Evolutionary conservation across 2,329 filamentous ascomycete species (phyloP).

Genomic region (Ilyonectria destructans): DNA sequence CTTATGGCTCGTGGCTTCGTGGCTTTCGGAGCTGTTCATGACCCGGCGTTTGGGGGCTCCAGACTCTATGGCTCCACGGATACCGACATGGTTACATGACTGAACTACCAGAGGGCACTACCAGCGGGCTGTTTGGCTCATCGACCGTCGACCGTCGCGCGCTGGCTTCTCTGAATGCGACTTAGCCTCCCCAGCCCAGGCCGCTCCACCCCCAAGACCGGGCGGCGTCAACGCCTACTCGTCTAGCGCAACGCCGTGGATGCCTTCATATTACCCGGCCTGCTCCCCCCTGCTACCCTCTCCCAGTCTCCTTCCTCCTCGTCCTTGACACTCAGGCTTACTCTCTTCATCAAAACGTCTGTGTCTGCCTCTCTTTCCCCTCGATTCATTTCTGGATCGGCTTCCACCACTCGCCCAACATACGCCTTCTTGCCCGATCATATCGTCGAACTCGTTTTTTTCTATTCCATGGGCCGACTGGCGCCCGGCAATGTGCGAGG

Average conservation of each 20-base stretch:
- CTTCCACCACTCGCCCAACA: neutral
- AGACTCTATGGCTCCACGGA: neutral
- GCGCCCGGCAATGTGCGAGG: conserved; percentile 45
- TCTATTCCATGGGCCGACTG: conserved; percentile 43
- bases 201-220: conserved; percentile 45
- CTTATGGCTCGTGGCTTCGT: neutral
- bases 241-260: conserved; percentile 49
- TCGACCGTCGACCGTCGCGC: conserved; percentile 23
- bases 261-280: conserved; percentile 50
- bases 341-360: conserved; percentile 17
- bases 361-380: neutral
- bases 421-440: neutral
- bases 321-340: conserved; percentile 7
- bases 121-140: conserved; percentile 2
- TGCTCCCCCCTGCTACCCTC: conserved; percentile 40
- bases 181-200: conserved; percentile 37
- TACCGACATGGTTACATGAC: neutral
- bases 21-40: neutral
- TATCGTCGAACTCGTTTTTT: neutral
- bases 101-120: neutral
- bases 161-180: conserved; percentile 36
- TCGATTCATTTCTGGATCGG: neutral
- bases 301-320: conserved; percentile 28
- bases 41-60: neutral
- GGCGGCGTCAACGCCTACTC: conserved; percentile 50